Conservation (phyloP, 2,329 filamentous ascomycete species). For the Fusarium sp. region DNA sequence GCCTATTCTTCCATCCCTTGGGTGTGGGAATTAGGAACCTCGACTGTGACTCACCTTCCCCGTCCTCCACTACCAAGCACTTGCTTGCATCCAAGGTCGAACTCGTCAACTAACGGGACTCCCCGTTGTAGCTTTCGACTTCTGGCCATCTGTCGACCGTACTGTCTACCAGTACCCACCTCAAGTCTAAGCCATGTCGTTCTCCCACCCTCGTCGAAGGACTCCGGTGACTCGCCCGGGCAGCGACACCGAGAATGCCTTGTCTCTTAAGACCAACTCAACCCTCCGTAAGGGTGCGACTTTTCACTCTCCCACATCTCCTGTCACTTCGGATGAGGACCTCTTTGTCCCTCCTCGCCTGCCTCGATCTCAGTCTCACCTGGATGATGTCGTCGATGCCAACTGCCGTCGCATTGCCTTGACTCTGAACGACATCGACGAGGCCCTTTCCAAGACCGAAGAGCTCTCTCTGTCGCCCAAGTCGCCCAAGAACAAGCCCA, state of each 20-base stretch:
- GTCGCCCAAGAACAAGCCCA: conserved; percentile 45
- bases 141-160: conserved; percentile 49
- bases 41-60: conserved; percentile 53
- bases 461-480: conserved; percentile 58
- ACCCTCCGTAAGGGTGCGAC: conserved; percentile 81
- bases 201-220: conserved; percentile 65
- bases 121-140: conserved; percentile 50
- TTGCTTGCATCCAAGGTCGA: conserved; percentile 46
- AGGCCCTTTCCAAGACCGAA: conserved; percentile 67
- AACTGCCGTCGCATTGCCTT: conserved; percentile 78
- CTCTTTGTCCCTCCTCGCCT: conserved; percentile 69
- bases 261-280: conserved; percentile 56
- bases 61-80: conserved; percentile 44
- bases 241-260: conserved; percentile 51
- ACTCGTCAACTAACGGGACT: conserved; percentile 51
- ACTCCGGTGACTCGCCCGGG: conserved; percentile 60
- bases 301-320: conserved; percentile 69
- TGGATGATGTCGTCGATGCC: conserved; percentile 81
- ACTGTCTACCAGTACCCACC: conserved; percentile 48
- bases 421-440: conserved; percentile 77
- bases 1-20: conserved; percentile 36
- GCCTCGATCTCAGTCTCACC: conserved; percentile 77
- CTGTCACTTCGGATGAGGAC: conserved; percentile 57
- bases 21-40: conserved; percentile 49
- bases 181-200: conserved; percentile 64